Percentiles rank a stretch among this genome's conserved stretches.
Conservation (phyloP, 805 yeast species). For the Candida krabiensis region DNA sequence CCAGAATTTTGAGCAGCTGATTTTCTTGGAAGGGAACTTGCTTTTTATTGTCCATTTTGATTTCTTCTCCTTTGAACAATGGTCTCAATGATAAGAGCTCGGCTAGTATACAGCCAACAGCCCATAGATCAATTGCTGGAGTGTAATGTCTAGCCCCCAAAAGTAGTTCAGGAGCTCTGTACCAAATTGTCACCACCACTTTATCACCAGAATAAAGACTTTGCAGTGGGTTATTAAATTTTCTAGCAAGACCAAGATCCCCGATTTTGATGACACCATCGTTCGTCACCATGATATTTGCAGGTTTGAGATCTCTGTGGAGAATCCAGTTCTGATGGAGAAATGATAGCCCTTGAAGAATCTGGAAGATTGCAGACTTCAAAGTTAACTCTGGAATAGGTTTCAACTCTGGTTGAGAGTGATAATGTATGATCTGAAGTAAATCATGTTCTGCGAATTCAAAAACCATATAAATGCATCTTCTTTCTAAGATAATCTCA, state of each 20-base stretch:
- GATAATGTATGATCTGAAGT: constrained; percentile 90
- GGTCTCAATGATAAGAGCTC: constrained; percentile 88
- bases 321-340: constrained; percentile 95
- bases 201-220: constrained; percentile 89
- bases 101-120: constrained; percentile 92
- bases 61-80: constrained; percentile 96
- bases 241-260: constrained; percentile 88
- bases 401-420: constrained; percentile 82
- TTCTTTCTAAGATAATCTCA: constrained; percentile 84
- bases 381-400: constrained; percentile 77
- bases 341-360: constrained; percentile 85
- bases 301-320: constrained; percentile 96
- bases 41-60: constrained; percentile 91
- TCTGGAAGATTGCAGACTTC: constrained; percentile 89
- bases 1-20: constrained; percentile 87
- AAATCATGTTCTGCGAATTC: constrained; percentile 97
- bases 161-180: constrained; percentile 87
- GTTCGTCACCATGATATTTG: constrained; percentile 92
- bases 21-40: constrained; percentile 92
- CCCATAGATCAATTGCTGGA: constrained; percentile 93
- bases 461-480: constrained; percentile 89
- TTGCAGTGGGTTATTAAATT: constrained; percentile 83
- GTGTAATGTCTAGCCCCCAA: constrained; percentile 93
- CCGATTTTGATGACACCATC: constrained; percentile 94
- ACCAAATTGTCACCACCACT: constrained; percentile 97